Evolutionary conservation across 441 rosid genomes (phyloP).

Genomic region (Gossypium schwendimanii): DNA sequence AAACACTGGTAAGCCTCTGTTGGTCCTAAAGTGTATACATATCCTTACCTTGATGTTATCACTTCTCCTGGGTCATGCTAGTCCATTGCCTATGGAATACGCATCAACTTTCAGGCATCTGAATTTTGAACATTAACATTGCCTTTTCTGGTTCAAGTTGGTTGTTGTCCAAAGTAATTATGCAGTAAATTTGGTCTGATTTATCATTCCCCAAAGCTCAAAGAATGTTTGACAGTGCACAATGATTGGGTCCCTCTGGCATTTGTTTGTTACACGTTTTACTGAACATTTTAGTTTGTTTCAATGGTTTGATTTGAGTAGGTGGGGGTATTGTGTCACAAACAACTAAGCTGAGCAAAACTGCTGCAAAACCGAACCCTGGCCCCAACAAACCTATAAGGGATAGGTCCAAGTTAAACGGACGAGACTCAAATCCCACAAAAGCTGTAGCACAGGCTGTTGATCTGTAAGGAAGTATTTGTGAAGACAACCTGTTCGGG

Average conservation of each 20-base stretch:
- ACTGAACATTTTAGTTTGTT: background rate
- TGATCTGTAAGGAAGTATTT: constrained; percentile 16
- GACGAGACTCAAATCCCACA: constrained; percentile 29
- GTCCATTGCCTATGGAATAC: background rate
- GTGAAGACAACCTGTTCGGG: background rate
- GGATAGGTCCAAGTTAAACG: constrained; percentile 30
- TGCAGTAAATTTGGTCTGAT: background rate
- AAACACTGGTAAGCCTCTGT: constrained; percentile 36
- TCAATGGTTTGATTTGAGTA: constrained; percentile 18
- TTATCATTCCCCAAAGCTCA: background rate
- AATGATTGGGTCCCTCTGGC: background rate
- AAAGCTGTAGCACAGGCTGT: constrained; percentile 34
- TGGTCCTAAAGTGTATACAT: background rate
- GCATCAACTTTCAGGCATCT: background rate
- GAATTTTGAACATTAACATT: background rate
- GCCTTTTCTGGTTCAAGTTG: background rate
- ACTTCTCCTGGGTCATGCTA: background rate
- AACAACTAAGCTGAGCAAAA: constrained; percentile 29
- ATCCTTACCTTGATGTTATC: background rate
- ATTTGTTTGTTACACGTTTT: background rate
- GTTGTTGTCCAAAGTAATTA: background rate
- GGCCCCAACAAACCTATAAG: constrained; percentile 28
- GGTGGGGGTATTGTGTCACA: constrained; percentile 30
- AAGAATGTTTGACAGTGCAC: background rate
- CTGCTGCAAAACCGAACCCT: constrained; percentile 22